Evolutionary conservation across 805 yeast genomes (phyloP).

Genomic region (Sugiyamaella lignohabitans): DNA sequence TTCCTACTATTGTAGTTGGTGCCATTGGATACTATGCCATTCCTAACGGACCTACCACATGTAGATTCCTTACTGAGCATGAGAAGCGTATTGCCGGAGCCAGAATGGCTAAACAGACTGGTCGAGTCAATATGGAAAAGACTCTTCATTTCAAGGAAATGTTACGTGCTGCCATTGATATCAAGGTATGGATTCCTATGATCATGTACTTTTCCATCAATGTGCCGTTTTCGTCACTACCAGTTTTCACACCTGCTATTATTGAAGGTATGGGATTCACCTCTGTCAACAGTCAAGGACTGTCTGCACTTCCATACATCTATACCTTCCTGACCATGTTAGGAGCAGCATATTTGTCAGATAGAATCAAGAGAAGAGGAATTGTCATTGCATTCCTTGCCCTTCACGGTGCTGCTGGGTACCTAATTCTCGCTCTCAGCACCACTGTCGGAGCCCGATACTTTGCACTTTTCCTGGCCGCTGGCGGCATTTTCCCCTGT

Average conservation of each 20-base stretch:
- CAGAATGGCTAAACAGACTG: slow-evolving; percentile 14
- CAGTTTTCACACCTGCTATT: slow-evolving; percentile 43
- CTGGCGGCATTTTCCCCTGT: slow-evolving; percentile 26
- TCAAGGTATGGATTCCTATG: slow-evolving; percentile 15
- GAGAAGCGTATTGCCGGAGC: slow-evolving; percentile 29
- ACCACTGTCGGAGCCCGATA: slow-evolving; percentile 23
- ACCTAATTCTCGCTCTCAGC: slow-evolving; percentile 23
- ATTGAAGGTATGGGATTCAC: slow-evolving; percentile 39
- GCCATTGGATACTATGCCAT: slow-evolving; percentile 28
- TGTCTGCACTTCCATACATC: slow-evolving; percentile 42
- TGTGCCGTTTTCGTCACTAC: slow-evolving; percentile 34
- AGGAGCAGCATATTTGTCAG: slow-evolving; percentile 42
- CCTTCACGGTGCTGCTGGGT: slow-evolving; percentile 18
- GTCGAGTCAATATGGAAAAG: not conserved
- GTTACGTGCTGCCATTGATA: slow-evolving; percentile 10
- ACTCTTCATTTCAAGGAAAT: slow-evolving; percentile 9
- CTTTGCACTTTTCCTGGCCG: slow-evolving; percentile 26
- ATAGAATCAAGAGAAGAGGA: slow-evolving; percentile 29
- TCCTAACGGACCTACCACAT: slow-evolving; percentile 36
- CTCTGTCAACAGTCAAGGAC: slow-evolving; percentile 38
- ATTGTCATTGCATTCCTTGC: slow-evolving; percentile 14
- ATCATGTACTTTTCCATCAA: slow-evolving; percentile 25
- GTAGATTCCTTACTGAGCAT: slow-evolving; percentile 43
- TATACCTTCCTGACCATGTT: slow-evolving; percentile 38
- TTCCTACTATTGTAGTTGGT: slow-evolving; percentile 39